These are phyloP conservation scores for Coniferiporia sulphurascens DNA, from an alignment of 1,284 basidiomycete species.

Conservation along the genomic window DNA sequence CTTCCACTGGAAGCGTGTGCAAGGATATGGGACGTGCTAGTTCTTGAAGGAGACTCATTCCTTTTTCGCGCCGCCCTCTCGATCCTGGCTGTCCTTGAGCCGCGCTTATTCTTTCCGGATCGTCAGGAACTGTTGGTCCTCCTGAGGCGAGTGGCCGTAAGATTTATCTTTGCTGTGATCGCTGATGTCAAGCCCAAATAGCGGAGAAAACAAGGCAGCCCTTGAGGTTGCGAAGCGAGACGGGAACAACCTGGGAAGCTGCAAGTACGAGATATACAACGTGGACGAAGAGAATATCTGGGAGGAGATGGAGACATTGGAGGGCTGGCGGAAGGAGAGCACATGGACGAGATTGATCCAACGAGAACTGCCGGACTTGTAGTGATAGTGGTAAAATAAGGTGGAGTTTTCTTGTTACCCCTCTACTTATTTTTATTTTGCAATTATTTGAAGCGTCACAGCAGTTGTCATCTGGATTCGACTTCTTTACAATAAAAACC, in stretches of 20 bases:
- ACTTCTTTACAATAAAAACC: no score
- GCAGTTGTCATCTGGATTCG: no score
- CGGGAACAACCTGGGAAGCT: slow-evolving; percentile 55
- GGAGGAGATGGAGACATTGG: slow-evolving; percentile 73
- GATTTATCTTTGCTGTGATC: neutral
- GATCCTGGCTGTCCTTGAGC: slow-evolving; percentile 81
- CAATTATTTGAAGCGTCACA: neutral
- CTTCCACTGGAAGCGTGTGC: slow-evolving; percentile 85
- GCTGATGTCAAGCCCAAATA: slow-evolving; percentile 26
- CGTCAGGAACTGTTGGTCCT: slow-evolving; percentile 68
- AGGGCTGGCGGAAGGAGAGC: slow-evolving; percentile 91
- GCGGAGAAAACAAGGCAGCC: slow-evolving; percentile 80
- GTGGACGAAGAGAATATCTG: slow-evolving; percentile 80
- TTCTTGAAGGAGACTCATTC: slow-evolving; percentile 86
- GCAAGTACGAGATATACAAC: slow-evolving; percentile 85
- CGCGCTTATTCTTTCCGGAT: slow-evolving; percentile 83
- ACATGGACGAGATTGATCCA: slow-evolving; percentile 82
- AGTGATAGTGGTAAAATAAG: slow-evolving; percentile 17
- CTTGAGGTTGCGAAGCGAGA: slow-evolving; percentile 74
- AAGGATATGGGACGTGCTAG: slow-evolving; percentile 84
- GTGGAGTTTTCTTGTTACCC: no score
- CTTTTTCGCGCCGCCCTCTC: slow-evolving; percentile 80
- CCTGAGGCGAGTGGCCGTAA: slow-evolving; percentile 44
- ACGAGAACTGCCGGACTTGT: slow-evolving; percentile 84
- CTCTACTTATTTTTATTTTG: slow-evolving; percentile 10